Evolutionary conservation across 108 stramenopile genomes (phyloP).

Genomic region (Aurantiochytrium sp.): DNA sequence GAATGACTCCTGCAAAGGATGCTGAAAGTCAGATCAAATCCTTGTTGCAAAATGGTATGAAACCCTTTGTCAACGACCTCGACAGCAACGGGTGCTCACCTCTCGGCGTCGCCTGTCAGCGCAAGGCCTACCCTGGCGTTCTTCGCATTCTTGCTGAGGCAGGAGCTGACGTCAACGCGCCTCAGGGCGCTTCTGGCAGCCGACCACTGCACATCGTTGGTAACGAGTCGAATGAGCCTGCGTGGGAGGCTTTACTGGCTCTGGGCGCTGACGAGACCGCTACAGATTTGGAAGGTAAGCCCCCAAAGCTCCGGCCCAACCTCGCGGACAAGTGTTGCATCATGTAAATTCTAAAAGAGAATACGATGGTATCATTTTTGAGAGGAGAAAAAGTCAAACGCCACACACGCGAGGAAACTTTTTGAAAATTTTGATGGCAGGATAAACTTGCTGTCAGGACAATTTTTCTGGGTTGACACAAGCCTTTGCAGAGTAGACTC

Average conservation of each 20-base stretch:
- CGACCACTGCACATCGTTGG: not conserved
- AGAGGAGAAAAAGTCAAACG: too few species aligned
- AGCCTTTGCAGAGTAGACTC: too few species aligned
- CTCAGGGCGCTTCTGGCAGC: not conserved
- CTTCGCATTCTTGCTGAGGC: not conserved
- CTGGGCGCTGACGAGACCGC: not conserved
- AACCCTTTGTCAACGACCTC: not conserved
- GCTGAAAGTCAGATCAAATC: not conserved
- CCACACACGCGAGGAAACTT: too few species aligned
- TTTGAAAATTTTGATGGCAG: too few species aligned
- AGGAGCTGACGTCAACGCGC: not conserved
- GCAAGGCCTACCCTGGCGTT: not conserved
- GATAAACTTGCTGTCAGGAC: too few species aligned
- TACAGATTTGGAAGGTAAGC: not conserved
- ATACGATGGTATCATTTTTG: too few species aligned
- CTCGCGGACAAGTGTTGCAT: conserved; percentile 3
- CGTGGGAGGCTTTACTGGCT: not conserved
- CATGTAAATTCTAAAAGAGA: not conserved
- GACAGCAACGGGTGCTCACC: not conserved
- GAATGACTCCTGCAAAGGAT: not conserved
- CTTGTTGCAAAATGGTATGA: not conserved
- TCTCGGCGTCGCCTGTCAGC: not conserved
- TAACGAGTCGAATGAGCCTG: not conserved
- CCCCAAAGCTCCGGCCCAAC: conserved; percentile 12
- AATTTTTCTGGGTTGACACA: too few species aligned